Base-by-base conservation (phyloP, 1,139 yeast species). In the Blastobotrys indianensis region DNA sequence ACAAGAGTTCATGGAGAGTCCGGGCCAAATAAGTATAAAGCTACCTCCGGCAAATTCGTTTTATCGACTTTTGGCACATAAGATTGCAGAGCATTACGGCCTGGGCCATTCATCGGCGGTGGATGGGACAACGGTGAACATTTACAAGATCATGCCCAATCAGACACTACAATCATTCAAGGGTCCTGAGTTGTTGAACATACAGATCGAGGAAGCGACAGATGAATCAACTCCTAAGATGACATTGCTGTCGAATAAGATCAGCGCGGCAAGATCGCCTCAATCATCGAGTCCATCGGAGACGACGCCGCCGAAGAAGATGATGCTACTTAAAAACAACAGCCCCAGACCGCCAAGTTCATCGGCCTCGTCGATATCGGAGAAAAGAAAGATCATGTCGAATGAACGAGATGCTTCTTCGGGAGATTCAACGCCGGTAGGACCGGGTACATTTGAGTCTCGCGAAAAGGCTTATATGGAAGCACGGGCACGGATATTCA, bases 61-160 rank as follows among this genome's bases (percentile, higher is more conserved):
- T 60, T 80, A 78, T 54, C 65, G 90, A 53, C 65, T 83, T 34
- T 63, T 83, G 45, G 73, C 82, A 1, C 88, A 83, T 61, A 84
- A 82, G 52, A 65, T 82, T 30, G 85, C 88, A 12, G 83, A 80
- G 35, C 81, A 81, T 60, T 82, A 82, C 58, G 67, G 71, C 25
- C 62, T 83, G 46, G 78, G 76, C 13, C 84, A 79, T 54, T 69
- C 70, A 5, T 55, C 76, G 29, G 68, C 73, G 28, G 69, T 69
- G 39, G 77, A 71, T 48, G 77, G 77, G 7, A 65, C 65, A 32
- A 68, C 78, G 10, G 74, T 77, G 54, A 68, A 68, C n/a, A 54
- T 68, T 11, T 68, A 60, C 51, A 20, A 20, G 25, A 20, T 20
- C 7, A 7, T 20, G 25, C 25, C 25, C 25, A 20, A 20, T 20